Base-by-base conservation (phyloP, 164 flowering plant genomes). In the Piper betle region DNA sequence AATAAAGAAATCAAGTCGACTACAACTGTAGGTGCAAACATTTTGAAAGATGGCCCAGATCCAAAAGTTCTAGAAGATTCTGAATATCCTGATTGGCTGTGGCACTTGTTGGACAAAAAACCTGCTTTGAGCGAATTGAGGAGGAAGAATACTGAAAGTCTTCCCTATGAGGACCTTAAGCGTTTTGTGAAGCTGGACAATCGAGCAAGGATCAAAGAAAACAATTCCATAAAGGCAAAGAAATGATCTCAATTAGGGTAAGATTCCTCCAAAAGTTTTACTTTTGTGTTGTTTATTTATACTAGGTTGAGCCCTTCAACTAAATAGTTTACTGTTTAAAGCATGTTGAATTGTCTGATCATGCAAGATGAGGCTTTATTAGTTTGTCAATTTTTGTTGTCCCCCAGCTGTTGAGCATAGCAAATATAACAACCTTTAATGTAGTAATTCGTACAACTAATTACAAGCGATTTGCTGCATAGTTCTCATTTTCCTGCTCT, bases 81-180 rank as follows among this genome's bases (percentile, higher is more conserved):
- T 25, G 58, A 55, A 37, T 55, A 55, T 55, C 58, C 58, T 55
- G 58, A 55, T 20, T 55, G 58, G 58, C 8, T 55, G 38, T 55
- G 58, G 58, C 39, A 55, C 12, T 16, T 55, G 58, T 12, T 55
- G 33, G 39, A 55, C 38, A 55, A 55, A 18, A 33, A 18, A 33
- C 58, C 58, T 55, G 58, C 58, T 5, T 55, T 55, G 16, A 55
- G 58, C 33, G 58, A 55, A 55, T 12, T 55, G 58, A 55, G 58
- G 39, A 55, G 58, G 39, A 55, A 55, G 58, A 37, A 55, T 55
- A 8, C 33, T 20, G 58, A 55, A 37, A 55, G 16, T 33, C 58
- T 55, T 55, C 58, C 58, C 11, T 55, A 55, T 25, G 58, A 55
- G 20, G 58, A 55, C 8, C 58, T 55, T 16, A 20, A 37, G 11